Percentiles rank a stretch among this genome's conserved stretches.
Conservation (phyloP, 768 basidiomycete genomes). For the Collybia mongolica region DNA sequence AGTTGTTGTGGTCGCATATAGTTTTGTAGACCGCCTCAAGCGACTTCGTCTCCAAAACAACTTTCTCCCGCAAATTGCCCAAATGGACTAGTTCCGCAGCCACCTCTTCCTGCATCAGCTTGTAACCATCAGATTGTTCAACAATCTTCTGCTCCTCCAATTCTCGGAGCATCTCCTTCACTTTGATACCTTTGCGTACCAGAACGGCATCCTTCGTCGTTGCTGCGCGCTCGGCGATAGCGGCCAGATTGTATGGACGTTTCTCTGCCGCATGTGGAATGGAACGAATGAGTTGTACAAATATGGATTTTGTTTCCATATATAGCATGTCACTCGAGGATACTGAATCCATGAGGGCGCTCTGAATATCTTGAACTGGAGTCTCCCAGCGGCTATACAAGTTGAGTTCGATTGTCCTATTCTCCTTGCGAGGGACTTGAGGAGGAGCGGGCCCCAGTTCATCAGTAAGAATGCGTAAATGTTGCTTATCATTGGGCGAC, state of each 20-base stretch:
- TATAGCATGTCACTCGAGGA: conserved; percentile 98
- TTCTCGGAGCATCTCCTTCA: conserved; percentile 98
- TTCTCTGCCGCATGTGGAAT: conserved; percentile 83
- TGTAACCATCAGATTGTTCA: conserved; percentile 79
- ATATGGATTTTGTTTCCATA: conserved; percentile 99
- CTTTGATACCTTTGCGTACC: conserved; percentile 97
- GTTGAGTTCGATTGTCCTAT: conserved; percentile 86
- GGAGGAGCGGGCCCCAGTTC: conserved; percentile 92
- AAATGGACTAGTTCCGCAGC: conserved; percentile 93
- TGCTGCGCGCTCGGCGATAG: conserved; percentile 91
- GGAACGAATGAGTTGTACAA: conserved; percentile 95
- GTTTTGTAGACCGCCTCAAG: conserved; percentile 99
- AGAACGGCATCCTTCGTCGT: conserved; percentile 96
- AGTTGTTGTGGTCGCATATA: conserved; percentile 98
- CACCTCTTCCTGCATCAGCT: conserved; percentile 97
- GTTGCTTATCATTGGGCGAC: conserved; percentile 98
- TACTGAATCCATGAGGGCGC: conserved; percentile 94
- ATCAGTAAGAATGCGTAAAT: conserved; percentile 93
- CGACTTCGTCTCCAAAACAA: conserved; percentile 85
- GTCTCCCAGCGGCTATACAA: conserved; percentile 99
- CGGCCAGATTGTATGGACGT: conserved; percentile 84
- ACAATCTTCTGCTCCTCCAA: conserved; percentile 89
- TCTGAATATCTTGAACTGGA: conserved; percentile 96
- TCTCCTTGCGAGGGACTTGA: conserved; percentile 98
- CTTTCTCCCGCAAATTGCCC: conserved; percentile 95